Evolutionary conservation across 345 rosid species (phyloP), one percentile per base, ranked within the genome.

Genomic region (Gossypium rotundifolium): DNA sequence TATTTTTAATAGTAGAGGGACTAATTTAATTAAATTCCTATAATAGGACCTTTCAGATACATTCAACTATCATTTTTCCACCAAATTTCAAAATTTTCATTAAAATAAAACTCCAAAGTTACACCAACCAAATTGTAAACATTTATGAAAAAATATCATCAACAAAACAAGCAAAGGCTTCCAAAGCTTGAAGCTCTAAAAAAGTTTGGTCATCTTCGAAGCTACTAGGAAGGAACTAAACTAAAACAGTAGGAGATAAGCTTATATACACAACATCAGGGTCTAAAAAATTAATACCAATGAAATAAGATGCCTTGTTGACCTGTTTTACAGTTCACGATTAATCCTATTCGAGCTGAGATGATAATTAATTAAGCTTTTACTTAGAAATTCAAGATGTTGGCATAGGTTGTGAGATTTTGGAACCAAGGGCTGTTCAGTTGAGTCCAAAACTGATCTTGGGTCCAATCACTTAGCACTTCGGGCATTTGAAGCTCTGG

Each of bases 391-490:
- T 93, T 88, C 72, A 88, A 74, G 67, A 88, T 69, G 84, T 87
- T 85, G 45, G 88, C 75, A 74, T 65, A 84, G 22, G 85, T 88
- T 63, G 87, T 85, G 68, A 84, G 69, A 76, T 82, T 88, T 72
- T 84, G 99, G 5, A 93, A 88, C 99, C 96, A 93, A 5, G 99
- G 99, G 71, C 99, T 95, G 16, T 67, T 81, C 18, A 86, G 44
- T 79, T 84, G 88, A 76, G 81, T 42, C 84, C 87, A 86, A 23
- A 84, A 48, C 23, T 58, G 78, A 79, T 95, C 99, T 65, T 84
- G 85, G 58, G 78, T 91, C 98, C 97, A 95, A 63, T 95, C 98
- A 45, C 74, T 62, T 29, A 74, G 76, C 57, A 54, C 49, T 82
- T 79, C 91, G 7, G 99, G 96, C 57, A 90, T 66, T 75, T 90